Conservation (phyloP, 1,139 yeast genomes). For the Candida albicans region DNA sequence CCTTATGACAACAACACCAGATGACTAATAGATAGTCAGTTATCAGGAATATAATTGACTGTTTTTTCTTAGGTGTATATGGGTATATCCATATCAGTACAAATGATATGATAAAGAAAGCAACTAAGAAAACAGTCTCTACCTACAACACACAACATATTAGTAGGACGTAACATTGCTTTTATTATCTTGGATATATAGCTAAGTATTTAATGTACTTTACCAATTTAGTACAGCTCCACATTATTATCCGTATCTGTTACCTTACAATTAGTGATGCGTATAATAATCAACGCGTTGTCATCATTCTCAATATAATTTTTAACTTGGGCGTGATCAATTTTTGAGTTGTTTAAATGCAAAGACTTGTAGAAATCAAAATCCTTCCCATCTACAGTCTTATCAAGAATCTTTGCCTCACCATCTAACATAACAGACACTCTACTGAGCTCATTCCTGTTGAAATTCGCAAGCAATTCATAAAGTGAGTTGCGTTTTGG, state of each 20-base stretch:
- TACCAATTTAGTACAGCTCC: slow-evolving; percentile 32
- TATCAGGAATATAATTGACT: no score
- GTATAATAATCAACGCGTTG: slow-evolving; percentile 64
- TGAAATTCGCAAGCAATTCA: slow-evolving; percentile 66
- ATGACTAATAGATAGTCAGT: no score
- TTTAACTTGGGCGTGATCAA: slow-evolving; percentile 66
- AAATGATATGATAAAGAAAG: no score
- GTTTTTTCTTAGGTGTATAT: no score
- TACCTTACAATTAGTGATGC: slow-evolving; percentile 68
- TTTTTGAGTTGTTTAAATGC: slow-evolving; percentile 59
- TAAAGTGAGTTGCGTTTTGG: slow-evolving; percentile 48
- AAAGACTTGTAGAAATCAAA: slow-evolving; percentile 59
- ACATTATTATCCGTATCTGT: slow-evolving; percentile 77
- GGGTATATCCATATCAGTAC: no score
- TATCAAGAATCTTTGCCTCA: slow-evolving; percentile 55
- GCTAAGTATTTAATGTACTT: not conserved
- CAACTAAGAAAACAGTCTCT: no score
- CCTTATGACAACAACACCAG: no score
- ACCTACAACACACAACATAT: no score
- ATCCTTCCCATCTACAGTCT: slow-evolving; percentile 38
- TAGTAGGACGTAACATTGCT: no score
- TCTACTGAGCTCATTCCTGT: slow-evolving; percentile 72
- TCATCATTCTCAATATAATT: slow-evolving; percentile 52
- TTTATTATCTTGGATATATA: not conserved
- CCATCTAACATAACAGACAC: slow-evolving; percentile 81